Evolutionary conservation across 805 yeast species (phyloP).

Genomic region (Brettanomyces custersianus): DNA sequence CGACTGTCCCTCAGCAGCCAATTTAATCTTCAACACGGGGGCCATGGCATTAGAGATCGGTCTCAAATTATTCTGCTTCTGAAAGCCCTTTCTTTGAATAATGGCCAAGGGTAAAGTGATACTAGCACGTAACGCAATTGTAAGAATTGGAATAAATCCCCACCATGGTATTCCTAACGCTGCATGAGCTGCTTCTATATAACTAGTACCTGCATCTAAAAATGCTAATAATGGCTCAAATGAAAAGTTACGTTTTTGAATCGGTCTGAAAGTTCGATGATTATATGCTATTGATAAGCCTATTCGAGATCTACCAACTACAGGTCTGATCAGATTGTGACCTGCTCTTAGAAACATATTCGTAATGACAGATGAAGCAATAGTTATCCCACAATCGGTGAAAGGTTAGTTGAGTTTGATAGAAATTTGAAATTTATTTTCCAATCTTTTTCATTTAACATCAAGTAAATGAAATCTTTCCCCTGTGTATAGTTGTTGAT

Average conservation of each 20-base stretch:
- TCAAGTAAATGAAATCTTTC: no score
- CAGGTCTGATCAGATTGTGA: no score
- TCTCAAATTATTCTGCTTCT: constrained; percentile 60
- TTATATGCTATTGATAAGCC: no score
- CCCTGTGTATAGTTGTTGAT: no score
- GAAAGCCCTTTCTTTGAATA: constrained; percentile 57
- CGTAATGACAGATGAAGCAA: no score
- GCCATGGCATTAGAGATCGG: constrained; percentile 68
- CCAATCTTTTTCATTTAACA: no score
- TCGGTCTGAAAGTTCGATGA: no score
- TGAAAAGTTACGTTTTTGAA: constrained; percentile 12
- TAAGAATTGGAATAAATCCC: constrained; percentile 64
- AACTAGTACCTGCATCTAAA: constrained; percentile 18
- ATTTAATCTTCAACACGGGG: constrained; percentile 58
- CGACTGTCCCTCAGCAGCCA: constrained; percentile 38
- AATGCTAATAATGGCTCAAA: constrained; percentile 15
- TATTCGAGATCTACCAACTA: no score
- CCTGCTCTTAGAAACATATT: no score
- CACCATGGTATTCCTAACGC: constrained; percentile 75
- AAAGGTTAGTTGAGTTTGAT: no score
- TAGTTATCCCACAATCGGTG: no score
- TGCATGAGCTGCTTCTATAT: constrained; percentile 41
- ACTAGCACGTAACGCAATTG: constrained; percentile 53
- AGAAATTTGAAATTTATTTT: no score
- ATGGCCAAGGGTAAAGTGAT: constrained; percentile 77